phyloP scores from a whole-genome alignment of 129 eudicot genomes.

The Tanacetum coccineum region DNA sequence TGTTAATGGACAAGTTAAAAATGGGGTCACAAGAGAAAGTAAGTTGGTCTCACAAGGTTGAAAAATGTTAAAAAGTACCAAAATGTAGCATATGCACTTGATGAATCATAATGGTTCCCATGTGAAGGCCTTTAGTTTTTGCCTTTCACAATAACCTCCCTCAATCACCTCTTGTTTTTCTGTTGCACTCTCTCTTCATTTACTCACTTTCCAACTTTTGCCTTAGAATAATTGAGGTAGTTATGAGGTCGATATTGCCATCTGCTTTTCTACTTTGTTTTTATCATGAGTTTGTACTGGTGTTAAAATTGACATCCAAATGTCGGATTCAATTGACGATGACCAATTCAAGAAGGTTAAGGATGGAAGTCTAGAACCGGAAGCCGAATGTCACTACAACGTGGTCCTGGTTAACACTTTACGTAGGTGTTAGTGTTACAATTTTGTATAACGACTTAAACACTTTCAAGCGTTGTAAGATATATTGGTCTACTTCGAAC shows the following conservation, averaged over 20 bases:
- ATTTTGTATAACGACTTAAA: background rate
- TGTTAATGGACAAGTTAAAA: slow-evolving; percentile 7
- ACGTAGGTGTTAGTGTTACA: background rate
- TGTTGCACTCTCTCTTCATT: slow-evolving; percentile 25
- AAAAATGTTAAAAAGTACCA: slow-evolving; percentile 23
- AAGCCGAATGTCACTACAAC: no score
- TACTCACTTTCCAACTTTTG: slow-evolving; percentile 29
- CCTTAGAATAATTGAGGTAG: slow-evolving; percentile 25
- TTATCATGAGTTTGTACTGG: background rate
- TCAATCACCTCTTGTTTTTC: slow-evolving; percentile 36
- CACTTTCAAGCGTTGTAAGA: no score
- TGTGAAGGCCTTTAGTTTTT: slow-evolving; percentile 35
- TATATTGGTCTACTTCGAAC: no score
- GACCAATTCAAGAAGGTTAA: background rate
- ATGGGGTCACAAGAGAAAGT: slow-evolving; percentile 19
- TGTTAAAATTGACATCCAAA: background rate
- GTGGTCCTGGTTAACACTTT: background rate
- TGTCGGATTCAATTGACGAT: no score
- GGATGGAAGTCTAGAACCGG: background rate
- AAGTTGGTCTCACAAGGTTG: slow-evolving; percentile 22
- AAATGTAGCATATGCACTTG: slow-evolving; percentile 34
- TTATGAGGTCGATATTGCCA: slow-evolving; percentile 29
- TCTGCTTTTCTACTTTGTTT: background rate
- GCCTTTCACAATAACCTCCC: slow-evolving; percentile 30
- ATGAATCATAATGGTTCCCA: slow-evolving; percentile 42